These are phyloP conservation scores for Termitomyces sp. DNA, from an alignment of 768 basidiomycete species.

Conservation along the genomic window DNA sequence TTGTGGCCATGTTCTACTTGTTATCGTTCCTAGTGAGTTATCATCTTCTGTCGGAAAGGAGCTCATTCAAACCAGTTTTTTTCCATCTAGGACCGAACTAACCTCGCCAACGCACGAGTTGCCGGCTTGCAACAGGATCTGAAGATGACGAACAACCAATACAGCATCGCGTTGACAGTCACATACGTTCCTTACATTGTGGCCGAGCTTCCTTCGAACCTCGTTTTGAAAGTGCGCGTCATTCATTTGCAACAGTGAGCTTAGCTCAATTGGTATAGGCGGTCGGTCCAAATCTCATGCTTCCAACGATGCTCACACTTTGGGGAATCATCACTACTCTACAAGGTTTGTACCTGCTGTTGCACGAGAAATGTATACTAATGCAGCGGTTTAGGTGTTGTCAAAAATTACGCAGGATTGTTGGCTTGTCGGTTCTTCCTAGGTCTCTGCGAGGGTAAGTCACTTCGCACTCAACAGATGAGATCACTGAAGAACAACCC, in stretches of 20 bases:
- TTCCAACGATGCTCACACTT: conserved; percentile 7
- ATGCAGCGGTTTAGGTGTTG: conserved; percentile 36
- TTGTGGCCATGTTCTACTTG: conserved; percentile 35
- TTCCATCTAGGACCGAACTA: conserved; percentile 44
- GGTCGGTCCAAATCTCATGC: conserved; percentile 19
- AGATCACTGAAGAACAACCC: too few species aligned
- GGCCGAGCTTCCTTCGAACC: conserved; percentile 61
- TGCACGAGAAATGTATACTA: too few species aligned
- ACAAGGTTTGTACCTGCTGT: conserved; percentile 1
- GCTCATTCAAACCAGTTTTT: neutral
- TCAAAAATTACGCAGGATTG: conserved; percentile 42
- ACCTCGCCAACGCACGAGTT: conserved; percentile 57
- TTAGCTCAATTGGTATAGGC: conserved; percentile 1
- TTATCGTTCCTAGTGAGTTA: conserved; percentile 20
- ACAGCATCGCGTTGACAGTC: conserved; percentile 32
- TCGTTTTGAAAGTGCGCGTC: conserved; percentile 47
- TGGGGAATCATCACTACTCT: conserved; percentile 7
- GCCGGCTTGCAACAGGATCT: conserved; percentile 59
- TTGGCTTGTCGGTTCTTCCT: conserved; percentile 23
- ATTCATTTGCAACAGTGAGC: neutral
- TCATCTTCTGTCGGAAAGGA: conserved; percentile 36
- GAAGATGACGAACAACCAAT: conserved; percentile 47
- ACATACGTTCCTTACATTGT: neutral
- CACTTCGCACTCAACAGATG: too few species aligned
- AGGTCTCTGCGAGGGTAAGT: conserved; percentile 46